Evolutionary conservation across 1,139 yeast genomes (phyloP), one percentile per base, ranked within the genome.

Genomic region (Yamadazyma spencermartinsiae): DNA sequence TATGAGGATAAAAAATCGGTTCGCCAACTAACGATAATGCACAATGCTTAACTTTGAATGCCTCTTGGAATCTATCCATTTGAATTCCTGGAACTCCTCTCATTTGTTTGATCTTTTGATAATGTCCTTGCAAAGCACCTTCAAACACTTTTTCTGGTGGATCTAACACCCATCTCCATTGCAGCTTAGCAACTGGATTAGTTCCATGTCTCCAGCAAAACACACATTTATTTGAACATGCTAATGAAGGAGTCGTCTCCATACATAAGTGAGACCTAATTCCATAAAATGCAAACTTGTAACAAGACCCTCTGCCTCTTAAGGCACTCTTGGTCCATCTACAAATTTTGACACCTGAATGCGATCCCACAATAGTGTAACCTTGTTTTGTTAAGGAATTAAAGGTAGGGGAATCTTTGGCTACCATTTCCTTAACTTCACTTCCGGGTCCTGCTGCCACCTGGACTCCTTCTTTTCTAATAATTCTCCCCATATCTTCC

Each of bases 201-300:
- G 97, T 89, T 35, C 97, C 97, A 57, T 90, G 97, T 58, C 98
- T 76, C 98, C 98, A 89, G 64, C 98, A 89, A 57, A 89, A 89
- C 2, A 89, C 97, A 72, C 98, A 89, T 60, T 89, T 89, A 58
- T 89, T 89, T 8, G 96, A 87, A 60, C 98, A 89, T 4, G 96
- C 92, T 42, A 89, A 68, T 1, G 95, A 84, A 1, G 98, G 97
- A 0, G 98, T 89, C 2, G 96, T 80, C 58, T 89, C 98, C 97
- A 89, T 89, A 65, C 98, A 90, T 45, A 90, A 69, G 62, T 92
- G 96, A 2, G 95, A 85, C 45, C 76, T 79, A 51, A 89, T 89
- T 19, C 96, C 96, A 58, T 90, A 89, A 54, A 89, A 85, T 6
- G 97, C 95, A 63, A 76, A 87, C 59, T 89, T 89, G 65, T 89